Conservation (phyloP, 1,284 basidiomycete species). For the Apiotrichum montevideense region DNA sequence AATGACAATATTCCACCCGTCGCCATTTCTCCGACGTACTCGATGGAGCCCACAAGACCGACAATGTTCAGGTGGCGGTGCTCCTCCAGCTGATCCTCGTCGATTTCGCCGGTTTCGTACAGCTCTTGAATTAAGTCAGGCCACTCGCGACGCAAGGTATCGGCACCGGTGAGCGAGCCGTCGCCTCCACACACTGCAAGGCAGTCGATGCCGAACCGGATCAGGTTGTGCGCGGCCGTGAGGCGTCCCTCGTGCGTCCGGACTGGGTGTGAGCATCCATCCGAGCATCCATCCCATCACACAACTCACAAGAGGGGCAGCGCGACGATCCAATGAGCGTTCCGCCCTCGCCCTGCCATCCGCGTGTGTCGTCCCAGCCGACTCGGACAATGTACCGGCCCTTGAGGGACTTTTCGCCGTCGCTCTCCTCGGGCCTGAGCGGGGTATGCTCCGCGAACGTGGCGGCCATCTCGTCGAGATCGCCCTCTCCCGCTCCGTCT, state of each 20-base stretch:
- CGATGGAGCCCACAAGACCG: slow-evolving; percentile 94
- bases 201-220: slow-evolving; percentile 94
- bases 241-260: slow-evolving; percentile 79
- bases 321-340: slow-evolving; percentile 95
- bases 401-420: slow-evolving; percentile 58
- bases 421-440: slow-evolving; percentile 46
- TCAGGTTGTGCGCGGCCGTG: slow-evolving; percentile 80
- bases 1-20: not conserved
- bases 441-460: slow-evolving; percentile 39
- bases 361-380: slow-evolving; percentile 96
- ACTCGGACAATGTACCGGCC: slow-evolving; percentile 92
- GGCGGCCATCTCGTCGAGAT: slow-evolving; percentile 30
- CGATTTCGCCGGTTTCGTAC: slow-evolving; percentile 62
- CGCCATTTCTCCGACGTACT: slow-evolving; percentile 45
- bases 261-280: slow-evolving; percentile 46
- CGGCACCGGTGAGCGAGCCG: slow-evolving; percentile 91
- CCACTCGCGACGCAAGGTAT: slow-evolving; percentile 92
- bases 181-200: slow-evolving; percentile 96
- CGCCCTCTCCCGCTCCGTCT: slow-evolving; percentile 79
- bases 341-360: slow-evolving; percentile 93
- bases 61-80: slow-evolving; percentile 89
- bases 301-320: not conserved
- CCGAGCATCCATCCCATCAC: not conserved
- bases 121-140: slow-evolving; percentile 70
- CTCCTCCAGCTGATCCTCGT: slow-evolving; percentile 60